Conservation (phyloP, 768 basidiomycete species). For the Infundibulicybe gibba region DNA sequence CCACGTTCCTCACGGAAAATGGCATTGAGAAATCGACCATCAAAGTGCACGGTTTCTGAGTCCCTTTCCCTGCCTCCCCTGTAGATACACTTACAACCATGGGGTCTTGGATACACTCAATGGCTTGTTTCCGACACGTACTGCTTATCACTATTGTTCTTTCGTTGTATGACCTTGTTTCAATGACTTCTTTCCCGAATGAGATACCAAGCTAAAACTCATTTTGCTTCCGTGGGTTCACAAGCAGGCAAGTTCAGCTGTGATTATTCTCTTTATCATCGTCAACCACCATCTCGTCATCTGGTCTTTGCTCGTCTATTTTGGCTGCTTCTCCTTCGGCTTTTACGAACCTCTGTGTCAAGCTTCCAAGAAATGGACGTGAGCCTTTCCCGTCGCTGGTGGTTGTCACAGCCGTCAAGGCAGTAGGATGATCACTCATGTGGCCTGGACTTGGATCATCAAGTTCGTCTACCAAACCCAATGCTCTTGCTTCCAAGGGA, state of each 20-base stretch:
- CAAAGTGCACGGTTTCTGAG: constrained; percentile 87
- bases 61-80: neutral
- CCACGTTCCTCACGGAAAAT: constrained; percentile 80
- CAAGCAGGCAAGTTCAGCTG: constrained; percentile 17
- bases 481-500: constrained; percentile 40
- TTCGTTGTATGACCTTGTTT: neutral
- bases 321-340: constrained; percentile 27
- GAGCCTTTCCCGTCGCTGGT: constrained; percentile 18
- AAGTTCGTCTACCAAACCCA: constrained; percentile 82
- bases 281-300: constrained; percentile 44
- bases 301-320: constrained; percentile 24
- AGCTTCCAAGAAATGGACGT: constrained; percentile 51
- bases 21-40: constrained; percentile 75
- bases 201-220: neutral
- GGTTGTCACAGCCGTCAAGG: constrained; percentile 64
- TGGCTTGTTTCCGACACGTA: too few species aligned
- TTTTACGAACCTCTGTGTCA: constrained; percentile 65
- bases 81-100: neutral
- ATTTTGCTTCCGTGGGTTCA: constrained; percentile 10
- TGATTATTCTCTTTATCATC: constrained; percentile 52
- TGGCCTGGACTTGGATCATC: constrained; percentile 85
- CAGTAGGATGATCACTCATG: constrained; percentile 75
- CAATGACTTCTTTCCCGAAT: too few species aligned
- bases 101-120: neutral
- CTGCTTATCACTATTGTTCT: too few species aligned